Evolutionary conservation across 345 rosid species (phyloP).

Genomic region (Firmiana major): DNA sequence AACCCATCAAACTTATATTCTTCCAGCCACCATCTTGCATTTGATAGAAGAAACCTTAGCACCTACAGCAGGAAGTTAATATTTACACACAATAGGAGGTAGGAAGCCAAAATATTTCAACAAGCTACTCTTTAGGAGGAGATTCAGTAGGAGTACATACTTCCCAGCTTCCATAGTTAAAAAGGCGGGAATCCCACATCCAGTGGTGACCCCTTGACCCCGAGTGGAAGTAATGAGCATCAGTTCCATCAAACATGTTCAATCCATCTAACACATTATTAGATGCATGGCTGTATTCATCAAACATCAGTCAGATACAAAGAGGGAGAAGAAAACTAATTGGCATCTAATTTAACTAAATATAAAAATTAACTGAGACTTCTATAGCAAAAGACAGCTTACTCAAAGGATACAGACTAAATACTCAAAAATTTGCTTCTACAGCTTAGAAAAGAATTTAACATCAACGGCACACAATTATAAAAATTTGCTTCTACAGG

Average conservation of each 20-base stretch:
- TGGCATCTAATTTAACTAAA: background rate
- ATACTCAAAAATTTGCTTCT: background rate
- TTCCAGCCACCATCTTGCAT: conserved; percentile 99
- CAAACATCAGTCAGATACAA: conserved; percentile 17
- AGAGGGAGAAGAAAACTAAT: background rate
- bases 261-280: conserved; percentile 88
- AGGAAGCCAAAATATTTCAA: conserved; percentile 5
- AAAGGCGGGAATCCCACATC: conserved; percentile 99
- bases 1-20: conserved; percentile 94
- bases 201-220: conserved; percentile 86
- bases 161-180: conserved; percentile 97
- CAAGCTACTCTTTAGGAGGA: background rate
- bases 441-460: background rate
- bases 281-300: conserved; percentile 73
- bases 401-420: background rate
- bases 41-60: conserved; percentile 78
- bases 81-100: conserved; percentile 11
- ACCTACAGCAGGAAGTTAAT: conserved; percentile 42
- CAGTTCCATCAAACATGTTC: conserved; percentile 98
- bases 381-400: background rate
- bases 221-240: conserved; percentile 82
- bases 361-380: background rate
- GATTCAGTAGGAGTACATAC: conserved; percentile 39
- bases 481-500: background rate
- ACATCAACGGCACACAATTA: background rate